Evolutionary conservation across 2,329 filamentous ascomycete genomes (phyloP), one percentile per base, ranked within the genome.

Genomic region (Exophiala xenobiotica): DNA sequence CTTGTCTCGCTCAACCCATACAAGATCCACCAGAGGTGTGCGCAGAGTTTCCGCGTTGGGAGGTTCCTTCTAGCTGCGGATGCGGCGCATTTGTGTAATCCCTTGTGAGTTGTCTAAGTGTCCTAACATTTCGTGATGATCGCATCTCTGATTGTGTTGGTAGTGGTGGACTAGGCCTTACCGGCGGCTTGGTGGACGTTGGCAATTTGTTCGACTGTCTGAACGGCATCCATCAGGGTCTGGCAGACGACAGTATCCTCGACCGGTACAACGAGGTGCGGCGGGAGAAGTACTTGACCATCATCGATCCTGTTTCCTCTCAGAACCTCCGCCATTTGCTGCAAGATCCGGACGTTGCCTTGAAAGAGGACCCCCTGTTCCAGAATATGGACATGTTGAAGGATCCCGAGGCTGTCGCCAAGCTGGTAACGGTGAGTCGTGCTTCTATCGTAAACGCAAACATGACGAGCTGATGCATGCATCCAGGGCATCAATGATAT

Each of bases 131-230:
- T 23, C 18, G 3, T 35, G 11, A 35, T 6, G 4, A 35, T 35
- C 1, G 23, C 19, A 31, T 9, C 38, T 31, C 7, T 26, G 24
- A 40, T 11, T 18, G 3, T 16, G n/a, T 12, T 22, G 6, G 72
- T 0, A 75, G 76, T 66, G 82, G 82, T 40, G 82, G 82, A 0
- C 69, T 84, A 11, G 82, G 82, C 1, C 76, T 85, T 44, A 84
- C 80, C 0, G 81, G 81, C 4, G 82, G 82, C 0, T 79, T 85
- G 46, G 78, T 80, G 9, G 82, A 85, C 57, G 74, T 82, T 2
- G 81, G 79, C 7, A 79, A 79, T 0, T 71, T 86, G 4, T 80
- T 74, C 53, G 80, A 86, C 58, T 82, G 80, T 59, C 70, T 85
- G 8, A 63, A 65, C 11, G 72, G 71, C 1, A 71, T 74, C 16